Conservation (phyloP, 257 asterid species). For the Linderniella brevidens region DNA sequence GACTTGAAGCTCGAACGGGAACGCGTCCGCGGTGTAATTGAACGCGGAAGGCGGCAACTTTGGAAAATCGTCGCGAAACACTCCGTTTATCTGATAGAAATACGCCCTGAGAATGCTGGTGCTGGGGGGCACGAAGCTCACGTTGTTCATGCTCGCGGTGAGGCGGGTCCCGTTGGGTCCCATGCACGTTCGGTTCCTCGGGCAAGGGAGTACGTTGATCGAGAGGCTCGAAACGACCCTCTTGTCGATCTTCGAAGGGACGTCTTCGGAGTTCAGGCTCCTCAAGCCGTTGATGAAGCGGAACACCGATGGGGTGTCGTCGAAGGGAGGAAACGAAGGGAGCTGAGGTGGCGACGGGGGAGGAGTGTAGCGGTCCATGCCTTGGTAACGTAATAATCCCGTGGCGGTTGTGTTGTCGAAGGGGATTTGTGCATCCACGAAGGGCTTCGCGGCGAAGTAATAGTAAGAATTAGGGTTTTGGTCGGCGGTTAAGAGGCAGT, state of each 20-base stretch:
- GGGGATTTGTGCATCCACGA: slow-evolving; percentile 1
- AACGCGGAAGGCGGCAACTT: slow-evolving; percentile 8
- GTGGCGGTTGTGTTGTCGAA: slow-evolving; percentile 47
- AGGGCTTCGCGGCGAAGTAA: slow-evolving; percentile 37
- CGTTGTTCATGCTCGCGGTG: slow-evolving; percentile 5
- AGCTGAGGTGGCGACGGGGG: slow-evolving; percentile 11
- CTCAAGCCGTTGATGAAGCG: slow-evolving; percentile 23
- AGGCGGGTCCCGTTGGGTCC: slow-evolving; percentile 5
- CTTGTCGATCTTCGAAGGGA: slow-evolving; percentile 22
- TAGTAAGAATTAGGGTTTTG: slow-evolving; percentile 19
- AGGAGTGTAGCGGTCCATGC: slow-evolving; percentile 1
- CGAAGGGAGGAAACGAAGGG: slow-evolving; percentile 19
- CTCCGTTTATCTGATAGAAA: slow-evolving; percentile 1
- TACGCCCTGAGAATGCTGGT: slow-evolving; percentile 9
- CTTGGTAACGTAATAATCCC: slow-evolving; percentile 19
- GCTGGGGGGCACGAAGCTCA: background rate
- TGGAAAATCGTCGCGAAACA: slow-evolving; percentile 10
- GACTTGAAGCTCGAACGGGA: slow-evolving; percentile 11
- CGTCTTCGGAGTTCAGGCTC: slow-evolving; percentile 19
- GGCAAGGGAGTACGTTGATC: slow-evolving; percentile 12
- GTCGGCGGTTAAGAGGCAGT: slow-evolving; percentile 29
- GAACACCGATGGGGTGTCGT: slow-evolving; percentile 24
- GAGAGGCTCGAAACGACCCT: slow-evolving; percentile 34
- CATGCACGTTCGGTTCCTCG: background rate
- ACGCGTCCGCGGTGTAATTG: slow-evolving; percentile 5